Evolutionary conservation across 192 early-diverging fungal species (phyloP).

Genomic region (Coemansia sp.): DNA sequence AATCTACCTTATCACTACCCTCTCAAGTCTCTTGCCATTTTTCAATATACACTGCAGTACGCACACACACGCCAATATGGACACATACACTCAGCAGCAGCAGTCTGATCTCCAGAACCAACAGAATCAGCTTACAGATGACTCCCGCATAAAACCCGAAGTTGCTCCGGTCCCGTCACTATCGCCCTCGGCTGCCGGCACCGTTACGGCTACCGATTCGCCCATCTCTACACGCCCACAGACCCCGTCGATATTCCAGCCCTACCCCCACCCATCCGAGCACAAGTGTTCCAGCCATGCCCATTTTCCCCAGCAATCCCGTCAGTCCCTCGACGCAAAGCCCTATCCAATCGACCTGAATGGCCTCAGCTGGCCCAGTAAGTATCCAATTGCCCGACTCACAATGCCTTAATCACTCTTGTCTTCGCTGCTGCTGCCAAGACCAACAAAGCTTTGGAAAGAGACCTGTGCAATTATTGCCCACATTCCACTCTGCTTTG

Average conservation of each 20-base stretch:
- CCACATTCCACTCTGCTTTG: too few relatives aligned
- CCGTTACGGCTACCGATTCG: constrained; percentile 27
- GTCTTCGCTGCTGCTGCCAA: too few relatives aligned
- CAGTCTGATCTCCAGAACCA: too few relatives aligned
- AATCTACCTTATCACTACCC: neutral
- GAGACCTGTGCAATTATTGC: too few relatives aligned
- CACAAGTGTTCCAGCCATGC: neutral
- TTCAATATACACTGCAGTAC: too few relatives aligned
- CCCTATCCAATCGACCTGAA: constrained; percentile 59
- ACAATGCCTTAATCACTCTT: too few relatives aligned
- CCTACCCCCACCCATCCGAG: constrained; percentile 9
- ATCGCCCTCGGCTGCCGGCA: constrained; percentile 12
- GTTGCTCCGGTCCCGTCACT: neutral
- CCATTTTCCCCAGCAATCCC: neutral
- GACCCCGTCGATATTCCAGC: constrained; percentile 44
- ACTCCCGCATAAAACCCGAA: constrained; percentile 5
- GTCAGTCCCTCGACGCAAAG: neutral
- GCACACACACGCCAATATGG: too few relatives aligned
- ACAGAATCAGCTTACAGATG: constrained; percentile 5
- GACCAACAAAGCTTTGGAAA: too few relatives aligned
- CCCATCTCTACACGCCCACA: constrained; percentile 34
- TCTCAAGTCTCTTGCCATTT: neutral
- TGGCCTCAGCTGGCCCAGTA: constrained; percentile 83
- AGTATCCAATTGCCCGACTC: constrained; percentile 16
- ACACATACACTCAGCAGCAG: constrained; percentile 4